phyloP scores from a whole-genome alignment of 768 basidiomycete genomes.

The Suillus alpinus region DNA sequence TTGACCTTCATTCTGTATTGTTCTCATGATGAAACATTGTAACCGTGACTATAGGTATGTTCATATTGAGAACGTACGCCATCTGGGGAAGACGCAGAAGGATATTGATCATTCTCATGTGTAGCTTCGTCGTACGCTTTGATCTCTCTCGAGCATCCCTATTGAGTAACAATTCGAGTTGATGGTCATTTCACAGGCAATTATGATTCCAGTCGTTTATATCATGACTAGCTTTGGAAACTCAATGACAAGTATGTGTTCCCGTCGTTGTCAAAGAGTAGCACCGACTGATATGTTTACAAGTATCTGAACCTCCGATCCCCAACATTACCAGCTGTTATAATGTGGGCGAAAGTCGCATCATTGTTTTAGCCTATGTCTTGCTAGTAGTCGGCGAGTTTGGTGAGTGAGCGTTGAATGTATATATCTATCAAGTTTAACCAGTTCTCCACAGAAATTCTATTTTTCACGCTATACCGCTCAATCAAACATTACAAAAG shows the following conservation, averaged over 20 bases:
- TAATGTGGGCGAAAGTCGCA: background rate
- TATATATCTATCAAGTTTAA: background rate
- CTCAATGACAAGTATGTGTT: background rate
- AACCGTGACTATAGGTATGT: background rate
- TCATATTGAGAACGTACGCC: slow-evolving; percentile 1
- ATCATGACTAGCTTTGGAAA: background rate
- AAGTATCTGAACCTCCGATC: background rate
- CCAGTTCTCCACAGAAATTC: background rate
- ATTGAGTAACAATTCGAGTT: background rate
- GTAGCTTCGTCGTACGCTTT: background rate
- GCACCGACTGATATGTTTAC: background rate
- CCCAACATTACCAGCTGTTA: slow-evolving; percentile 4
- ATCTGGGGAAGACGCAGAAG: slow-evolving; percentile 1
- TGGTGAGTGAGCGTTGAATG: background rate
- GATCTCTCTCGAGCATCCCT: background rate
- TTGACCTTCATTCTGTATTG: background rate
- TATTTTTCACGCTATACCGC: slow-evolving; percentile 1
- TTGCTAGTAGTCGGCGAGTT: background rate
- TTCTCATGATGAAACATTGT: background rate
- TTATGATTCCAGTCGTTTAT: background rate
- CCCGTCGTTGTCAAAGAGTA: background rate
- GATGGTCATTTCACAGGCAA: background rate
- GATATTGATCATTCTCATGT: background rate
- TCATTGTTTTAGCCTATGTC: background rate
- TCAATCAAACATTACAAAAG: slow-evolving; percentile 1